A percentile compares a stretch with the other conserved stretches of the same genome.
These are phyloP conservation scores for Corynascus novoguineensis DNA, from an alignment of 495 filamentous ascomycete species.

Conservation along the genomic window DNA sequence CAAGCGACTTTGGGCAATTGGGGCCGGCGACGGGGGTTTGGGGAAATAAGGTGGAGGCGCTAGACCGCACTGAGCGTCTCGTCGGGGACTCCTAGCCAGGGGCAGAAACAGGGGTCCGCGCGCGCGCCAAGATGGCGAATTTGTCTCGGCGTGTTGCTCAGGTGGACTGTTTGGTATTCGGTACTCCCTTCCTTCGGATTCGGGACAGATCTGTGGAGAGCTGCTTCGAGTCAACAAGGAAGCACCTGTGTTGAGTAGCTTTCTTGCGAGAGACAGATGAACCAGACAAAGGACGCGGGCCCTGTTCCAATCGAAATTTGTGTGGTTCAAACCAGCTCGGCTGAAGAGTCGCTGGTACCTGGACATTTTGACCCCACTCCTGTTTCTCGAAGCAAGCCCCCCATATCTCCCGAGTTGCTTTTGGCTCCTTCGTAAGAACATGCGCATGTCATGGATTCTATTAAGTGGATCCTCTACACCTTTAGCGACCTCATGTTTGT, in stretches of 20 bases:
- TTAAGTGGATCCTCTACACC: no score
- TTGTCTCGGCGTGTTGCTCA: neutral
- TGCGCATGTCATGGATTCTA: no score
- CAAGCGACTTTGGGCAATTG: slow-evolving; percentile 18
- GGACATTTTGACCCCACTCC: no score
- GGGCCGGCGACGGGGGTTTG: slow-evolving; percentile 20
- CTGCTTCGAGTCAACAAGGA: neutral
- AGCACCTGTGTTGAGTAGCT: neutral
- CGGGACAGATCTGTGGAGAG: neutral
- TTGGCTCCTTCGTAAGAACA: no score
- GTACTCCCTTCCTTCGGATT: neutral
- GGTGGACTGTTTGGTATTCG: neutral
- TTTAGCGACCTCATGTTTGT: no score
- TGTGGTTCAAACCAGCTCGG: no score
- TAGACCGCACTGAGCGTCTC: slow-evolving; percentile 16
- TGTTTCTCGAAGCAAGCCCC: no score
- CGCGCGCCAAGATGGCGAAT: neutral
- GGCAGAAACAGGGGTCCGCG: slow-evolving; percentile 16
- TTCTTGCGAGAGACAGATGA: no score
- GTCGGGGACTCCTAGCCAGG: slow-evolving; percentile 24
- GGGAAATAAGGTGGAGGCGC: slow-evolving; percentile 30
- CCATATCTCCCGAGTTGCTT: no score
- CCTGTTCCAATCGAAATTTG: no score
- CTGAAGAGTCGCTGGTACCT: no score
- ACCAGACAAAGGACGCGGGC: no score